phyloP scores from a whole-genome alignment of 495 filamentous ascomycete genomes.

The Chaetomium tenue region DNA sequence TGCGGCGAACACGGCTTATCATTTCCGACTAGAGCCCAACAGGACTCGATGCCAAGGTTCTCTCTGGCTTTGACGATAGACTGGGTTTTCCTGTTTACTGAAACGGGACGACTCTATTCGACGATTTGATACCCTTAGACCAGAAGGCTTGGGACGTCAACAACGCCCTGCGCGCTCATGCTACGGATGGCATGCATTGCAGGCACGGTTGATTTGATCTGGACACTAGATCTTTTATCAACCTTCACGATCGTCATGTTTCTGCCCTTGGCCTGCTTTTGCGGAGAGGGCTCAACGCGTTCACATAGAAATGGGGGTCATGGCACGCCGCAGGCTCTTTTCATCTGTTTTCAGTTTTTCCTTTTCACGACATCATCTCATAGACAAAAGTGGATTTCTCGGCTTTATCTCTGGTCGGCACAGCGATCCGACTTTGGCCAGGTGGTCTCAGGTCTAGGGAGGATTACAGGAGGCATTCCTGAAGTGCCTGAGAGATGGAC shows the following conservation, averaged over 20 bases:
- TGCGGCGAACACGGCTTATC: slow-evolving; percentile 38
- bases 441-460: slow-evolving; percentile 27
- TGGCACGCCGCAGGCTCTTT: slow-evolving; percentile 37
- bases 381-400: slow-evolving; percentile 64
- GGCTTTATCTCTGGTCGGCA: slow-evolving; percentile 45
- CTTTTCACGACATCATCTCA: slow-evolving; percentile 42
- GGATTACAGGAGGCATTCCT: slow-evolving; percentile 13
- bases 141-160: slow-evolving; percentile 32
- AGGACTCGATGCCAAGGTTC: slow-evolving; percentile 31
- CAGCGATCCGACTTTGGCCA: slow-evolving; percentile 29
- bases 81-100: slow-evolving; percentile 29
- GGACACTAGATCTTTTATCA: slow-evolving; percentile 36
- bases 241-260: slow-evolving; percentile 44
- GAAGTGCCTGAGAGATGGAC: slow-evolving; percentile 36
- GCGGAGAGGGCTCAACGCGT: slow-evolving; percentile 42
- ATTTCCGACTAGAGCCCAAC: slow-evolving; percentile 27
- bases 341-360: slow-evolving; percentile 35
- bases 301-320: slow-evolving; percentile 43
- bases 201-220: slow-evolving; percentile 36
- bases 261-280: slow-evolving; percentile 42
- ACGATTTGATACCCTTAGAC: slow-evolving; percentile 49
- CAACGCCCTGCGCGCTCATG: slow-evolving; percentile 30
- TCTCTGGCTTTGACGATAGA: slow-evolving; percentile 39
- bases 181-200: slow-evolving; percentile 33
- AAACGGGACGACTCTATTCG: slow-evolving; percentile 23